Base-by-base conservation (phyloP, 2,329 filamentous ascomycete genomes). In the Fragosphaeria purpurea region DNA sequence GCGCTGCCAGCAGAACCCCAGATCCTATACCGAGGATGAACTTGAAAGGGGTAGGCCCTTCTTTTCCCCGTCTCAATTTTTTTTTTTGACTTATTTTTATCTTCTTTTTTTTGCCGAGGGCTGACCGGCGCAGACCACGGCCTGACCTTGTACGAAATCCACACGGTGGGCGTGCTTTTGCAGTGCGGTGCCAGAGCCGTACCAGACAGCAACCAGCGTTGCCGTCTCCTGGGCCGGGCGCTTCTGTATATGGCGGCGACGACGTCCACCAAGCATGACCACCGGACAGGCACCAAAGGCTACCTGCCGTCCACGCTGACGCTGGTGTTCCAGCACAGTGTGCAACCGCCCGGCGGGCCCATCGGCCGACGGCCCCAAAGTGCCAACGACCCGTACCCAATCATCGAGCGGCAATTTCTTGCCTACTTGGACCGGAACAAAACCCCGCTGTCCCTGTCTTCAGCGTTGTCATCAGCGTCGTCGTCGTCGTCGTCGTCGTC, bases 301-400 rank as follows among this genome's bases (percentile, higher is more conserved):
- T 70, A 70, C 57, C 46, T 53, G 37, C 68, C 69, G 6, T 65
- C 66, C 12, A 62, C 65, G 5, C 55, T 72, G 37, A 61, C 65
- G 4, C 38, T 68, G 8, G 53, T 64, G 11, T 37, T 37, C 35
- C 7, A 37, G 11, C 11, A 22, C 22, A 22, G 22, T 22, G 22
- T 22, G 22, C 22, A 22, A 22, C 22, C 22, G 22, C 22, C 22
- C 22, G 22, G 53, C 50, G 13, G 41, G 42, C 9, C 48, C 54
- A 2, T 53, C 56, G 34, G 51, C 58, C 22, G 22, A 22, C 22
- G 22, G 22, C 22, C 22, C 22, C 22, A 22, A 22, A 22, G 22
- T 22, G 22, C 22, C 22, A 22, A 22, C 3, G 22, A 22, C 37
- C 53, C 56, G 8, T 61, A 64, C 54, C 49, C 44, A 12, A 45